Percentiles rank a stretch among this genome's conserved stretches.
These are phyloP conservation scores for Naumovozyma baii DNA, from an alignment of 805 yeast genomes.

Conservation along the genomic window DNA sequence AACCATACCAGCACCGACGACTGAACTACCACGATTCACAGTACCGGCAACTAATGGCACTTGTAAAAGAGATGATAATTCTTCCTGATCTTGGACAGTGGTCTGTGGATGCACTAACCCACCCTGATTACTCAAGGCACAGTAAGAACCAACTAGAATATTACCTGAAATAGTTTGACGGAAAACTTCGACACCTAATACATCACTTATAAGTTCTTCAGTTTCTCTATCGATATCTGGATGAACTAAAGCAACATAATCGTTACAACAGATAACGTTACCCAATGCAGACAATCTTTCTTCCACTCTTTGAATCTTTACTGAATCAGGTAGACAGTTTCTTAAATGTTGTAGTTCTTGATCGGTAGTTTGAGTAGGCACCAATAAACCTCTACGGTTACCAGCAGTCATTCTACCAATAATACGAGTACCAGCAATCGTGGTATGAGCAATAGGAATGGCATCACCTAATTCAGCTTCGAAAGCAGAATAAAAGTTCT, in stretches of 20 bases:
- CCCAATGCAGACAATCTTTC: slow-evolving; percentile 96
- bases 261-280: slow-evolving; percentile 96
- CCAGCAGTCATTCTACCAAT: slow-evolving; percentile 98
- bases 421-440: slow-evolving; percentile 96
- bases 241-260: slow-evolving; percentile 96
- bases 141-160: slow-evolving; percentile 93
- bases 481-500: slow-evolving; percentile 80
- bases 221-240: slow-evolving; percentile 99
- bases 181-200: slow-evolving; percentile 96
- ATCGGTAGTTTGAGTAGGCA: slow-evolving; percentile 96
- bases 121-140: slow-evolving; percentile 92
- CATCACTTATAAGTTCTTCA: slow-evolving; percentile 96
- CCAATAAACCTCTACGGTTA: slow-evolving; percentile 92
- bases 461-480: slow-evolving; percentile 97
- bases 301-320: slow-evolving; percentile 94
- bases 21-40: slow-evolving; percentile 93
- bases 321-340: slow-evolving; percentile 90
- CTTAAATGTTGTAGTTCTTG: slow-evolving; percentile 96
- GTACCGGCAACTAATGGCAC: slow-evolving; percentile 98
- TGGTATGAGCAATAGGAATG: slow-evolving; percentile 91
- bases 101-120: slow-evolving; percentile 98
- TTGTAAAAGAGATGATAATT: slow-evolving; percentile 85
- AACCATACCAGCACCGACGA: slow-evolving; percentile 97
- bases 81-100: slow-evolving; percentile 95
- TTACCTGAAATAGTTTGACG: slow-evolving; percentile 98